Base-by-base conservation (phyloP, 805 yeast species). In the Candida ascalaphidarum region DNA sequence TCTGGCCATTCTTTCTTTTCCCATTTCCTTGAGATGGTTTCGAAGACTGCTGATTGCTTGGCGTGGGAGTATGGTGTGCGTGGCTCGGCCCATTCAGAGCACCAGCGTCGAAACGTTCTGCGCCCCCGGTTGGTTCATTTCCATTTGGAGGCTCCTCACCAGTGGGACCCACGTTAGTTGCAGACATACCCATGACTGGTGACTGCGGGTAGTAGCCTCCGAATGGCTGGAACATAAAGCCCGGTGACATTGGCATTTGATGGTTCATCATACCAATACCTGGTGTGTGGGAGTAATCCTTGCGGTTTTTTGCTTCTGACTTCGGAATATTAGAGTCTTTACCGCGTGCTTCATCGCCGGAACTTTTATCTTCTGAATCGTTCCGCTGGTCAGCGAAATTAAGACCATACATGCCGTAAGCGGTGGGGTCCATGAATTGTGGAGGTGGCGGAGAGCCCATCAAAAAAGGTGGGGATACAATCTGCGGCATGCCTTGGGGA, bases 201-300 rank as follows among this genome's bases (percentile, higher is more conserved):
- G 30, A 17, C 18, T n/a, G 11, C 9, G 21, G 27, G 8, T 50
- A 58, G 31, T 52, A 58, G 41, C 55, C 43, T 8, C 61, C 56
- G 41, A 70, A 71, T 1, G 76, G 74, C 14, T 68, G 71, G 45
- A 68, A 62, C 59, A 69, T 56, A 39, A 61, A 71, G 2, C 61
- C 47, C 1, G 50, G 48, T 11, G 31, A 29, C 4, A 50, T 44
- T 10, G 54, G 52, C 17, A 43, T 31, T 15, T 47, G 49, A 5
- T 62, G 50, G 30, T 58, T 58, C 58, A 55, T 49, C 28, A 58
- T 36, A 4, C 67, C 68, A 26, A 61, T 54, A 1, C 58, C 56
- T 3, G 50, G 47, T 1, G 32, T 23, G 10, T 34, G 40, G 5
- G 28, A 32, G 2, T 23, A 32, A 14, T 31, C 15, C 10, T 23